Evolutionary conservation across 441 rosid genomes (phyloP), one percentile per base, ranked within the genome.

Genomic region (Breynia disticha): DNA sequence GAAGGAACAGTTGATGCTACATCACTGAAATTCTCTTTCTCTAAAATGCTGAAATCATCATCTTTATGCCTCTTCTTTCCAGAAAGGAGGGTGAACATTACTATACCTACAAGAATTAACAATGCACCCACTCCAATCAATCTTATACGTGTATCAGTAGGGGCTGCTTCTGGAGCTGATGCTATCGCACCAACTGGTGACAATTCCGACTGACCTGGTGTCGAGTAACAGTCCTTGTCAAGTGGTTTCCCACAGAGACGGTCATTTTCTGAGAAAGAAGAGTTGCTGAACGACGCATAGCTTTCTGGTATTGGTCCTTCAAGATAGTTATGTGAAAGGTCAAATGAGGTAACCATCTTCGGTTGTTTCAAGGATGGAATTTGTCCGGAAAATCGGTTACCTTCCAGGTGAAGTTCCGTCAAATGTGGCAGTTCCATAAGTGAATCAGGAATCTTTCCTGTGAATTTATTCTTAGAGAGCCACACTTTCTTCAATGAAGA

Each of bases 381-480:
- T 35, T 48, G 7, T 24, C 93, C 95, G 4, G 81, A 65, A 69
- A 87, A 87, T 12, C 67, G 75, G 60, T 90, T 90, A 0, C 67
- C 69, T 62, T 90, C 91, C 15, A 87, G 75, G 55, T 90, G 90
- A 39, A 87, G 73, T 60, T 87, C 91, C 46, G 19, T 61, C 13
- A 90, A 68, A 69, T 58, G 64, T 5, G 69, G 48, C 2, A 84
- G 62, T 12, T 70, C 63, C 72, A 70, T 66, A 20, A 84, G 7
- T 1, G 97, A 84, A 0, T 64, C 61, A 0, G 97, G 97, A 39
- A 90, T 76, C 16, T 60, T 63, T 14, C 95, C 97, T 0, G 83
- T 64, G 59, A 90, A 75, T 2, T 67, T 45, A 49, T 90, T 90
- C 21, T 67, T 55, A 35, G 74, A 66, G 9, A 90, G 61, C 85